These are phyloP conservation scores for Xerocomus potaroensis DNA, from an alignment of 768 basidiomycete species.

Conservation along the genomic window DNA sequence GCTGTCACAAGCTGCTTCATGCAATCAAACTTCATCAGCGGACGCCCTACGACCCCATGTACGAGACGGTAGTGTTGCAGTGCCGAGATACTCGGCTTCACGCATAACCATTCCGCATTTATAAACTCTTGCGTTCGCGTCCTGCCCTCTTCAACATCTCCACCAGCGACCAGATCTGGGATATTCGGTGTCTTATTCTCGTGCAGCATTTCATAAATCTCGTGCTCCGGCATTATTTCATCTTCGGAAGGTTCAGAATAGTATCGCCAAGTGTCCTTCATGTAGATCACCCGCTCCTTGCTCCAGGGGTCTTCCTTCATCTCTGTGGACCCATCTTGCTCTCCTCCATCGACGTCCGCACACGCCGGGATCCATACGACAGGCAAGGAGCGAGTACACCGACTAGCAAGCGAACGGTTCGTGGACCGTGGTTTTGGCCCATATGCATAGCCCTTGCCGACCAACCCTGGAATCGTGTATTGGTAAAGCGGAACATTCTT, in stretches of 20 bases:
- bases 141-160: not conserved
- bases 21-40: not conserved
- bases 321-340: not conserved
- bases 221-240: not conserved
- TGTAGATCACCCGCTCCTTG: not conserved
- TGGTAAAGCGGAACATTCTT: not conserved
- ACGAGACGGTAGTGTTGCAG: constrained; percentile 4
- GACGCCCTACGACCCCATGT: not conserved
- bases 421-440: not conserved
- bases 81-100: not conserved
- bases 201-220: constrained; percentile 1
- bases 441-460: not conserved
- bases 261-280: constrained; percentile 3
- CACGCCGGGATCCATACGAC: not conserved
- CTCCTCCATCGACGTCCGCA: no score
- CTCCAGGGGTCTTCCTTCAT: not conserved
- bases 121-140: not conserved
- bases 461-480: not conserved
- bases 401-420: not conserved
- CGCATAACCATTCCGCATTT: not conserved
- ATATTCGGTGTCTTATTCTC: not conserved
- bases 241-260: not conserved
- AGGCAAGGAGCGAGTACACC: constrained; percentile 2
- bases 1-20: not conserved
- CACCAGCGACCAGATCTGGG: not conserved